Evolutionary conservation across 169 alveolate species (phyloP).

Genomic region (Cryptosporidium parvum): DNA sequence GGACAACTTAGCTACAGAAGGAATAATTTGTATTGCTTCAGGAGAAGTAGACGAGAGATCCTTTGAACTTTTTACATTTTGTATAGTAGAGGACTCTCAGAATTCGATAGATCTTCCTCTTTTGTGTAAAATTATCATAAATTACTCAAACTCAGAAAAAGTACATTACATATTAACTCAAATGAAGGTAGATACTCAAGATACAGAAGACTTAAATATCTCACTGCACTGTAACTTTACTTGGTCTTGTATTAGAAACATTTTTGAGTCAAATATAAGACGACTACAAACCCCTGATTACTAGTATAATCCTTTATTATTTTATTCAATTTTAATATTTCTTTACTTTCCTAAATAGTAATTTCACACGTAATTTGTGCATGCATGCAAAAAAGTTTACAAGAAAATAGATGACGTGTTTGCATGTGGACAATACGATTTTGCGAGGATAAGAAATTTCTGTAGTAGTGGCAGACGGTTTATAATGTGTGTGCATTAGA

Average conservation of each 20-base stretch:
- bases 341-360: not conserved
- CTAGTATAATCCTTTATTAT: not conserved
- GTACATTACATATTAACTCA: not conserved
- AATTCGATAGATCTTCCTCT: slow-evolving; percentile 5
- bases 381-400: not conserved
- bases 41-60: slow-evolving; percentile 51
- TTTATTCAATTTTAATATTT: not conserved
- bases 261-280: not conserved
- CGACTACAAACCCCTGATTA: not conserved
- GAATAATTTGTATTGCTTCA: slow-evolving; percentile 57
- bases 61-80: slow-evolving; percentile 15
- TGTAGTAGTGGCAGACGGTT: no score
- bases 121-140: slow-evolving; percentile 7
- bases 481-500: not conserved
- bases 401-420: not conserved
- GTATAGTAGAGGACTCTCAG: not conserved
- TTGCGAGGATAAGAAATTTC: not conserved
- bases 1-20: slow-evolving; percentile 5
- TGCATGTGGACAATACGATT: not conserved
- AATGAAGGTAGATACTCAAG: slow-evolving; percentile 8
- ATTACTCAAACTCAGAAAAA: not conserved
- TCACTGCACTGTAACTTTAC: not conserved
- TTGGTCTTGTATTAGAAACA: not conserved
- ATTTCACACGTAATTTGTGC: not conserved
- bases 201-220: not conserved